Evolutionary conservation across 345 rosid genomes (phyloP), one percentile per base, ranked within the genome.

Genomic region (Populus nigra): DNA sequence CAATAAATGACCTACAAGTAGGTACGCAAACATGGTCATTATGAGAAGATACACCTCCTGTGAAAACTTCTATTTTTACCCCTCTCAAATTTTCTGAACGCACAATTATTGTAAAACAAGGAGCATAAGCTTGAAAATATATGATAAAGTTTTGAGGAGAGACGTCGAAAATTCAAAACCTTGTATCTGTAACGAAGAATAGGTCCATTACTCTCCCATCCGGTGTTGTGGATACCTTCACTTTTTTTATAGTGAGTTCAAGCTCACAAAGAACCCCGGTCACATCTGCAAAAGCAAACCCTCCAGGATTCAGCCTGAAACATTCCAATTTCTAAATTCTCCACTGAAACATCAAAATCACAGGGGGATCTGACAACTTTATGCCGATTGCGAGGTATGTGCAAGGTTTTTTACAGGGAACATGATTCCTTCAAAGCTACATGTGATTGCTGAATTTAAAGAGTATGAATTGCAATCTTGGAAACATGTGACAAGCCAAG

Each of bases 141-240:
- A 20, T n/a, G 47, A 8, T 35, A 11, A n/a, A 17, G 20, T 69
- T 27, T 13, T 6, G 65, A 70, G 49, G 23, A 76, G 69, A 59
- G 53, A 43, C 25, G 27, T 63, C 18, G 53, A 16, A 27, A 66
- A 77, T 73, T 74, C 41, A 16, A 80, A 81, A 95, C 99, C 99
- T 93, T 79, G 90, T 88, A 82, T 96, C 99, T 23, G 97, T 93
- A 73, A 96, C 59, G 78, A 96, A 96, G 91, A 96, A 93, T 47
- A 96, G 87, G 90, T 91, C 99, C 92, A 96, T 86, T 74, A 93
- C 97, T 77, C 81, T 92, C 66, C 92, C 99, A 79, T 96, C 97
- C 55, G 99, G 98, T 3, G 98, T 95, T 20, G 99, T 95, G 17
- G 99, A 92, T 74, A 95, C 92, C 90, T 95, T 95, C 76, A 95